Base-by-base conservation (phyloP, 1,139 yeast genomes). In the Debaryomyces subglobosus region DNA sequence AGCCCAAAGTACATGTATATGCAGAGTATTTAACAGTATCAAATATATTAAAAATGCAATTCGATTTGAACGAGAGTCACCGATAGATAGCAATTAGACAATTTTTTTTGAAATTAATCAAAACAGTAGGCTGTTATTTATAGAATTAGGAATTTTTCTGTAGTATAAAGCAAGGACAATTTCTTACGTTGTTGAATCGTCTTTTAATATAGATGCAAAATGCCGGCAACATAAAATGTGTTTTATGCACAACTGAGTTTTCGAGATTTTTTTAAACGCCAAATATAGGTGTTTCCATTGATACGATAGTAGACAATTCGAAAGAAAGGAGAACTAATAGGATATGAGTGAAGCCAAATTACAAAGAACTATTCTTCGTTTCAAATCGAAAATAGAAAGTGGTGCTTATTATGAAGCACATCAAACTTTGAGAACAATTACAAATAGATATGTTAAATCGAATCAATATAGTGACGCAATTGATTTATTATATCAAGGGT, bases 401-500 rank as follows among this genome's bases (percentile, higher is more conserved):
- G 91, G 91, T 2, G 88, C 91, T 47, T 90, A 78, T 69, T 92
- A 92, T 63, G 99, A 94, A 64, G 98, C 98, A 0, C 97, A 92
- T 63, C 98, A 92, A 67, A 92, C 96, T 0, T 77, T 92, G 46
- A 75, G 97, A 60, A 90, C 97, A 7, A 86, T 92, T 49, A 90
- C 89, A 41, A 90, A 91, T 56, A 76, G 99, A 61, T 86, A 89
- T 61, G 85, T 88, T 42, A 83, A 89, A 54, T 66, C 85, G 30
- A 81, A 82, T 53, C 83, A 86, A 53, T 89, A 79, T 63, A 66
- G 68, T 4, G 86, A 86, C 39, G 96, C 97, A 9, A 76, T 83
- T 47, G 91, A 88, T 48, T 71, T 91, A 49, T 74, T 92, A 37
- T 81, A 81, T 58, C 84, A 84, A 57, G 91, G 94, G 38, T 79